These are phyloP conservation scores for Diaporthe helianthi DNA, from an alignment of 2,329 filamentous ascomycete species.

Conservation along the genomic window DNA sequence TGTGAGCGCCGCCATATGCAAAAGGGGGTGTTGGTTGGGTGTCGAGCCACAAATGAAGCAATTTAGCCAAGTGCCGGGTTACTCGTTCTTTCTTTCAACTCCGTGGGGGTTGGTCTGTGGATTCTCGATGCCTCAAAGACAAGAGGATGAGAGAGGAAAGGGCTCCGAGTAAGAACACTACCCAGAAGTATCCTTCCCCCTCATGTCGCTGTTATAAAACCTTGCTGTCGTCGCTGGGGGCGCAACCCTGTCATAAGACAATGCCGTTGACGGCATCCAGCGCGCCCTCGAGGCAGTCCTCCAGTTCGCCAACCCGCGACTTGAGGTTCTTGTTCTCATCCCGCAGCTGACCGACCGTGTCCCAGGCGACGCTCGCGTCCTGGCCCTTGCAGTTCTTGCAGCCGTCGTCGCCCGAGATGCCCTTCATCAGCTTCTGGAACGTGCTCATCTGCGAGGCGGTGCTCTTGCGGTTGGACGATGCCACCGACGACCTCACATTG, in stretches of 20 bases:
- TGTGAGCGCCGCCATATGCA: conserved; percentile 23
- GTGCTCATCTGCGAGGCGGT: conserved; percentile 48
- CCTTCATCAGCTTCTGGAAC: conserved; percentile 57
- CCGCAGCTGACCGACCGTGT: conserved; percentile 66
- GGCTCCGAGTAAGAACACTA: conserved; percentile 13
- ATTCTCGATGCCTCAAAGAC: conserved; percentile 8
- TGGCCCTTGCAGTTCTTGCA: conserved; percentile 66
- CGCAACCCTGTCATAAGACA: conserved; percentile 46
- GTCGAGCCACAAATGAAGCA: not conserved
- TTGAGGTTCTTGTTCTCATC: conserved; percentile 70
- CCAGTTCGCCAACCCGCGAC: conserved; percentile 63
- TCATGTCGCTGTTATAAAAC: conserved; percentile 18
- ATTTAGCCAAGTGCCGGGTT: conserved; percentile 3
- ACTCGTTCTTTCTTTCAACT: not conserved
- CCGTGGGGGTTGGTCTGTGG: not conserved
- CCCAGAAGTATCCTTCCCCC: conserved; percentile 16
- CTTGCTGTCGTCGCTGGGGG: not conserved
- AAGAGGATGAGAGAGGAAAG: conserved; percentile 30
- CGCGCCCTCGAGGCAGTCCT: conserved; percentile 66
- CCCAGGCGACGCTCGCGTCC: conserved; percentile 67
- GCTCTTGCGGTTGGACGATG: conserved; percentile 33
- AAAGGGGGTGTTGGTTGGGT: not conserved
- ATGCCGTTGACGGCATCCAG: conserved; percentile 66
- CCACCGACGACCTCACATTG: conserved; percentile 25
- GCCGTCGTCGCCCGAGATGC: conserved; percentile 50